A percentile compares a stretch with the other conserved stretches of the same genome.
Conservation (phyloP, 805 yeast species). For the Metschnikowia dekortorum region DNA sequence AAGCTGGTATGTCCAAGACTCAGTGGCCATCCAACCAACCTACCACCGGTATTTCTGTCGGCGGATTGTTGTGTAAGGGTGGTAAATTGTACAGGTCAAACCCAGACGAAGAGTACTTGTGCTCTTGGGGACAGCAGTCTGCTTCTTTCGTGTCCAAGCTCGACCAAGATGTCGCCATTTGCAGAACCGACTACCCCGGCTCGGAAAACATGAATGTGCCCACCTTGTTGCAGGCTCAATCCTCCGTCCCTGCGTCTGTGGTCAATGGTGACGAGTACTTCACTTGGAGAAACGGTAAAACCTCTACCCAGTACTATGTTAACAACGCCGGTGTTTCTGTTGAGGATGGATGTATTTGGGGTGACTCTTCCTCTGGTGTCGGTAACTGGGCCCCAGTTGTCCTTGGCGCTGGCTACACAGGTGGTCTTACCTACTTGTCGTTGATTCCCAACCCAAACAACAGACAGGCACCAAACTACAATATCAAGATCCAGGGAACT, state of each 20-base stretch:
- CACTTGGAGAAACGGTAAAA: constrained; percentile 57
- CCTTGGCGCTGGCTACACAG: constrained; percentile 68
- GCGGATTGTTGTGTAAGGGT: constrained; percentile 60
- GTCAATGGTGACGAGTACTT: constrained; percentile 52
- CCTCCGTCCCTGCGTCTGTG: constrained; percentile 45
- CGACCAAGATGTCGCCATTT: constrained; percentile 52
- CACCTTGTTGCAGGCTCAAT: constrained; percentile 56
- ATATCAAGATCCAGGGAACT: constrained; percentile 35
- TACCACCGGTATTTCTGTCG: constrained; percentile 62
- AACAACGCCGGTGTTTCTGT: constrained; percentile 71
- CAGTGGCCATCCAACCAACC: constrained; percentile 75
- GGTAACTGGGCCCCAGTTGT: constrained; percentile 83
- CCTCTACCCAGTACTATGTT: constrained; percentile 72
- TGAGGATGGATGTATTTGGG: constrained; percentile 73
- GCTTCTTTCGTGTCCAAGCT: constrained; percentile 53
- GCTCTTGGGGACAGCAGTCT: constrained; percentile 59
- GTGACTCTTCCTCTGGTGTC: constrained; percentile 50
- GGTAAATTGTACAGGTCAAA: constrained; percentile 64
- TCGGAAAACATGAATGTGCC: constrained; percentile 78
- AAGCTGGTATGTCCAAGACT: constrained; percentile 76
- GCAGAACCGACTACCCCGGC: constrained; percentile 81
- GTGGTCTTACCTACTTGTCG: constrained; percentile 61
- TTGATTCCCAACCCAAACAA: constrained; percentile 79
- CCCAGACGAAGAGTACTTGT: constrained; percentile 46
- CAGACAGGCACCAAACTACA: constrained; percentile 38